Evolutionary conservation across 805 yeast genomes (phyloP).

Genomic region (Candida chauliodis): DNA sequence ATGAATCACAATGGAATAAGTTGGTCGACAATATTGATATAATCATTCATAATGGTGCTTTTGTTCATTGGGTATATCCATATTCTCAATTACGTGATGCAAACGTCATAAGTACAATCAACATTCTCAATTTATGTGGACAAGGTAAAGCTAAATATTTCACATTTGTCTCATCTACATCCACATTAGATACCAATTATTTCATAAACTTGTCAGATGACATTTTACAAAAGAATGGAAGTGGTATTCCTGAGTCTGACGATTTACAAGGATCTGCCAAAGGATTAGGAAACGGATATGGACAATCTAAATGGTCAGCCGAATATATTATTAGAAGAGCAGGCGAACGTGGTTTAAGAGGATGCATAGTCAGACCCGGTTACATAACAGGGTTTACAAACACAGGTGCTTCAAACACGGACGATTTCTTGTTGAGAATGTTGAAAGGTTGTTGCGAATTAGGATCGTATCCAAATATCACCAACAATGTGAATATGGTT

Average conservation of each 20-base stretch:
- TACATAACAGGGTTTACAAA: slow-evolving; percentile 83
- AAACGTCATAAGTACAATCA: slow-evolving; percentile 83
- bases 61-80: slow-evolving; percentile 98
- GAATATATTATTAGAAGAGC: slow-evolving; percentile 87
- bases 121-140: slow-evolving; percentile 74
- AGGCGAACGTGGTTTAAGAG: slow-evolving; percentile 81
- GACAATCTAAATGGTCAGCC: slow-evolving; percentile 97
- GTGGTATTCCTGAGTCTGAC: slow-evolving; percentile 81
- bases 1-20: slow-evolving; percentile 50
- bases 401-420: slow-evolving; percentile 92
- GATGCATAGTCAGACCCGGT: slow-evolving; percentile 92
- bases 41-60: slow-evolving; percentile 93
- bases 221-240: slow-evolving; percentile 55
- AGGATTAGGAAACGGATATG: slow-evolving; percentile 91
- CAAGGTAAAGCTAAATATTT: slow-evolving; percentile 82
- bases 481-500: slow-evolving; percentile 89
- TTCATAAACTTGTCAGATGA: slow-evolving; percentile 75
- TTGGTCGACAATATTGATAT: slow-evolving; percentile 67
- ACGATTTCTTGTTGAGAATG: slow-evolving; percentile 92
- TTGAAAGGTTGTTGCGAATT: slow-evolving; percentile 91
- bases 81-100: slow-evolving; percentile 87
- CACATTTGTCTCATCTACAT: slow-evolving; percentile 93
- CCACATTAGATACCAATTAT: slow-evolving; percentile 82
- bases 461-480: slow-evolving; percentile 79
- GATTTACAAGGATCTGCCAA: slow-evolving; percentile 73